These are phyloP conservation scores for Diplotaxis tenuifolia DNA, from an alignment of 345 rosid genomes.

Conservation along the genomic window DNA sequence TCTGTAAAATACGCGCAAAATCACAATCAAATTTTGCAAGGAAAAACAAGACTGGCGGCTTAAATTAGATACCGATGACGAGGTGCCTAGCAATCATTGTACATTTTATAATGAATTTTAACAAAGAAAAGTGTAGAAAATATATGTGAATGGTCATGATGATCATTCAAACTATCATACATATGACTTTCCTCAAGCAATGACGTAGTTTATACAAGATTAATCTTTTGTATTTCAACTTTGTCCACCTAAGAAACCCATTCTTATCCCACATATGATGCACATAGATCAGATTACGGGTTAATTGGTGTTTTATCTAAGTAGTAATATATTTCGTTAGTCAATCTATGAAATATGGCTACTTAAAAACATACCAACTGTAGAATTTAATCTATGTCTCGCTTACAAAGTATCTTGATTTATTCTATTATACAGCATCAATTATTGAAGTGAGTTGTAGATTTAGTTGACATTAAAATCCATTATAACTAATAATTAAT, in stretches of 20 bases:
- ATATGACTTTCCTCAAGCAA: background rate
- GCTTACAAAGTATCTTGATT: background rate
- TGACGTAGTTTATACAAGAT: background rate
- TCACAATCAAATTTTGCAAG: background rate
- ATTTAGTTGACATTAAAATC: background rate
- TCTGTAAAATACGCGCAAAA: background rate
- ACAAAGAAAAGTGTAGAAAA: background rate
- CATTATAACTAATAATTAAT: background rate
- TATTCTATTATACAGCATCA: background rate
- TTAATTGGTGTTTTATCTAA: background rate
- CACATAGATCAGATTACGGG: background rate
- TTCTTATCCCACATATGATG: background rate
- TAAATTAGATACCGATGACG: constrained; percentile 1
- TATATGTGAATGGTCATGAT: background rate
- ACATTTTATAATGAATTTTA: background rate
- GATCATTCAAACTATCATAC: background rate
- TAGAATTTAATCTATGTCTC: background rate
- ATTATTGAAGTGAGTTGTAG: background rate
- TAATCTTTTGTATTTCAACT: background rate
- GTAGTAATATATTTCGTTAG: background rate
- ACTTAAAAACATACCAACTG: background rate
- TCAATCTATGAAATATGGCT: background rate
- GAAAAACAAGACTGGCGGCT: background rate
- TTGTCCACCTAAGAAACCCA: background rate
- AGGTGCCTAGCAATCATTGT: background rate